Conservation (phyloP, 2,329 filamentous ascomycete species). For the Ambrosiella cleistominuta region DNA sequence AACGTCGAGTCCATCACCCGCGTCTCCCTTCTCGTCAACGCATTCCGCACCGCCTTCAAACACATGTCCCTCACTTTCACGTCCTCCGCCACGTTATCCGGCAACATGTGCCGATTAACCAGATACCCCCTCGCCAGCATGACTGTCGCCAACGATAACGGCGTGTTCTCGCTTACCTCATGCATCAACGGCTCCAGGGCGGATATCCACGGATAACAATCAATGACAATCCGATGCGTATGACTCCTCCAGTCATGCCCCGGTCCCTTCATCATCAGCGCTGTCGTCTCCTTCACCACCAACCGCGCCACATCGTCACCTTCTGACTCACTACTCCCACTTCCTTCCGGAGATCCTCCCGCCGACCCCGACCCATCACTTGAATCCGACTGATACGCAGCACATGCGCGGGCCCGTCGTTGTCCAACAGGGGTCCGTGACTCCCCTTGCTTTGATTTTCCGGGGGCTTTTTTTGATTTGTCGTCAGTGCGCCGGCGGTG, state of each 20-base stretch:
- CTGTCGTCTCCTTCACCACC: neutral
- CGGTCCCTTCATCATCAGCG: neutral
- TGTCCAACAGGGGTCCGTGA: neutral
- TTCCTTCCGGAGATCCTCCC: neutral
- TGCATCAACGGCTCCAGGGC: slow-evolving; percentile 11
- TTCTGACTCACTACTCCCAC: neutral
- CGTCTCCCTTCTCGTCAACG: slow-evolving; percentile 1
- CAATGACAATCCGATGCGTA: slow-evolving; percentile 9
- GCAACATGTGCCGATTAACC: slow-evolving; percentile 6
- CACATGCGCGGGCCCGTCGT: neutral
- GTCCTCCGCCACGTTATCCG: neutral
- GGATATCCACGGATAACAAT: slow-evolving; percentile 13
- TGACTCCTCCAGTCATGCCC: slow-evolving; percentile 7
- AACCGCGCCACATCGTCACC: neutral
- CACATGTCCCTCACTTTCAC: slow-evolving; percentile 2
- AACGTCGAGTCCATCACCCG: slow-evolving; percentile 8
- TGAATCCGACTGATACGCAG: neutral
- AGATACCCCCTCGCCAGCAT: slow-evolving; percentile 12
- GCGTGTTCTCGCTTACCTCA: slow-evolving; percentile 2
- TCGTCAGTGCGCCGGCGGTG: neutral
- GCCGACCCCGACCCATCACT: neutral
- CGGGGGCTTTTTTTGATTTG: neutral
- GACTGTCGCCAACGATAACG: slow-evolving; percentile 8
- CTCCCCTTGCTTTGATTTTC: neutral
- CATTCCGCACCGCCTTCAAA: slow-evolving; percentile 5